Percentiles rank a stretch among this genome's conserved stretches.
Conservation (phyloP, 2,329 filamentous ascomycete species). For the Fusarium paranaense region DNA sequence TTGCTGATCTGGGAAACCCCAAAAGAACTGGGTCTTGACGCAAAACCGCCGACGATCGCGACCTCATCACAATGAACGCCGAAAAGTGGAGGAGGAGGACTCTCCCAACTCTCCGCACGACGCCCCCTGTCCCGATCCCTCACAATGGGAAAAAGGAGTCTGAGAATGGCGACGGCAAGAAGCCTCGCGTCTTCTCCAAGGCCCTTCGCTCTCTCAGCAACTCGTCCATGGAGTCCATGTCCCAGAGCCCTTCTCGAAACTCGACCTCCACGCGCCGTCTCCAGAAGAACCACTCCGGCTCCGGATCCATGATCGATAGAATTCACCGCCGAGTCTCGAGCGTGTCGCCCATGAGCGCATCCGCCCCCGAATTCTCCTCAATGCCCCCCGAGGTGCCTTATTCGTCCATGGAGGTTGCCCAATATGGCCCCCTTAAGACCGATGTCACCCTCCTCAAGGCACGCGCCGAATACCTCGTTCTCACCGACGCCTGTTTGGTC, state of each 20-base stretch:
- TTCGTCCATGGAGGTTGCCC: slow-evolving; percentile 55
- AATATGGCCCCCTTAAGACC: slow-evolving; percentile 61
- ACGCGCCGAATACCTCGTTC: slow-evolving; percentile 63
- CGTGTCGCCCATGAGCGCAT: slow-evolving; percentile 48
- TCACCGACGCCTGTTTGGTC: slow-evolving; percentile 63
- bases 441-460: slow-evolving; percentile 62
- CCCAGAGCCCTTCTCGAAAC: slow-evolving; percentile 47
- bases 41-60: background rate
- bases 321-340: slow-evolving; percentile 56
- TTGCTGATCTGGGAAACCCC: slow-evolving; percentile 9
- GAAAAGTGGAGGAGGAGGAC: slow-evolving; percentile 53
- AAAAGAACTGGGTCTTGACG: slow-evolving; percentile 10
- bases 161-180: slow-evolving; percentile 48
- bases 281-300: slow-evolving; percentile 53
- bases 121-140: slow-evolving; percentile 37
- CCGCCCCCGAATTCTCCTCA: slow-evolving; percentile 46
- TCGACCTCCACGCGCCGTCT: slow-evolving; percentile 49
- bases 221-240: slow-evolving; percentile 55
- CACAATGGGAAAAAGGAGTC: slow-evolving; percentile 33
- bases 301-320: slow-evolving; percentile 56
- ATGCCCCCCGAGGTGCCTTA: slow-evolving; percentile 49
- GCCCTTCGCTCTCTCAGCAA: slow-evolving; percentile 55
- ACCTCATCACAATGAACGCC: slow-evolving; percentile 43
- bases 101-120: slow-evolving; percentile 45
- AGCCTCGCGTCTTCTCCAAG: slow-evolving; percentile 51